A percentile compares a stretch with the other conserved stretches of the same genome.
These are phyloP conservation scores for Talaromyces ruber DNA, from an alignment of 495 filamentous ascomycete genomes.

Conservation along the genomic window DNA sequence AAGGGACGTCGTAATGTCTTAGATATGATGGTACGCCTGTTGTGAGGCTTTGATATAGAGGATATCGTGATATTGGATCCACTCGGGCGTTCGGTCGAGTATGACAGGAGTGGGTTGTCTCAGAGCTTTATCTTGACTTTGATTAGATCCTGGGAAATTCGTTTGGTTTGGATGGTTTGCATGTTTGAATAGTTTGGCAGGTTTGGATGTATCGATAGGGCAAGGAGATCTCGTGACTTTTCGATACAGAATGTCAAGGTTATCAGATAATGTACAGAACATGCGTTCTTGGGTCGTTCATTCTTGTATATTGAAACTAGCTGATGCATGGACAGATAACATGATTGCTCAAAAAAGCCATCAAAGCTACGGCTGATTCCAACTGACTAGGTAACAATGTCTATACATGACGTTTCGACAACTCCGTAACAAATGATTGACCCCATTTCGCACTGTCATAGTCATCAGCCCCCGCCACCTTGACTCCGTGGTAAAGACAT, in stretches of 20 bases:
- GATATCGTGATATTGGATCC: too few relatives aligned
- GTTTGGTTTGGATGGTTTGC: background rate
- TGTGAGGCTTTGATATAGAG: background rate
- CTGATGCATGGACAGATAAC: background rate
- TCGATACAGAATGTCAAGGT: background rate
- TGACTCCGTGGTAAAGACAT: conserved; percentile 1
- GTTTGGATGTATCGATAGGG: background rate
- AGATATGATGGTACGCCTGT: background rate
- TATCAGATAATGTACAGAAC: background rate
- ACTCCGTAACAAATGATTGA: conserved; percentile 22
- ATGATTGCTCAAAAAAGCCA: background rate
- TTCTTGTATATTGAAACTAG: background rate
- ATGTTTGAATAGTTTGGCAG: background rate
- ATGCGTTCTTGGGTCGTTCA: background rate
- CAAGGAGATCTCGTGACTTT: background rate
- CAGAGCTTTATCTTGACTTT: background rate
- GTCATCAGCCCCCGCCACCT: background rate
- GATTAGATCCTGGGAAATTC: background rate
- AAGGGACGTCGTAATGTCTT: background rate
- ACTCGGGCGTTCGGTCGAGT: background rate
- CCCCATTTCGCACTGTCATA: conserved; percentile 28
- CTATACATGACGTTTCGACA: conserved; percentile 12
- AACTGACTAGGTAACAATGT: too few relatives aligned
- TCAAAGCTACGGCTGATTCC: background rate
- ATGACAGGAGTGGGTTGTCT: background rate